Evolutionary conservation across 768 basidiomycete genomes (phyloP).

Genomic region (Boletus pseudopeckii): DNA sequence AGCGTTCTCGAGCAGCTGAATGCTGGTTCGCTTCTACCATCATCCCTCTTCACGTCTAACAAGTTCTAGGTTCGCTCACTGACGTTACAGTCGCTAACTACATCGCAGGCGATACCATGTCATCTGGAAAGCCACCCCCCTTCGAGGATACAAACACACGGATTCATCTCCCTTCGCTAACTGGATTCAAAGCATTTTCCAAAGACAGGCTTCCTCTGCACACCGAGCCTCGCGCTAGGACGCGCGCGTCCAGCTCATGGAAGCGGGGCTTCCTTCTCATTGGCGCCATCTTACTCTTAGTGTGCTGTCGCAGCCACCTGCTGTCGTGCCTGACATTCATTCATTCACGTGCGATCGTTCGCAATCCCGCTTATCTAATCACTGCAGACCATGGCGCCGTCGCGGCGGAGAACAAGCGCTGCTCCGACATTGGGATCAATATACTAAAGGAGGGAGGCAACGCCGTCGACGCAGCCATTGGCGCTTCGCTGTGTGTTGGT

Average conservation of each 20-base stretch:
- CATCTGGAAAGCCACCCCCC: too few species aligned
- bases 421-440: conserved; percentile 81
- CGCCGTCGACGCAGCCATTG: conserved; percentile 85
- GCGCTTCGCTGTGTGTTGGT: conserved; percentile 73
- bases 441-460: conserved; percentile 81
- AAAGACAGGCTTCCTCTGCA: conserved; percentile 21
- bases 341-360: background rate
- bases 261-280: conserved; percentile 10
- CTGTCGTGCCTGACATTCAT: background rate
- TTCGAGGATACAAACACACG: background rate
- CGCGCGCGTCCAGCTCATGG: conserved; percentile 7
- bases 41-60: too few species aligned
- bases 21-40: background rate
- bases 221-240: background rate
- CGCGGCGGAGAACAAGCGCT: conserved; percentile 81
- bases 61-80: background rate
- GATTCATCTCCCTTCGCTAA: background rate
- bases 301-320: conserved; percentile 2
- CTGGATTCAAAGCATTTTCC: background rate
- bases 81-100: background rate
- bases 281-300: conserved; percentile 11
- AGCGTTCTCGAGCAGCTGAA: too few species aligned
- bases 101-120: conserved; percentile 3
- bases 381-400: conserved; percentile 78
- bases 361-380: conserved; percentile 57